Base-by-base conservation (phyloP, 164 flowering plant genomes). In the Echeveria elegans region DNA sequence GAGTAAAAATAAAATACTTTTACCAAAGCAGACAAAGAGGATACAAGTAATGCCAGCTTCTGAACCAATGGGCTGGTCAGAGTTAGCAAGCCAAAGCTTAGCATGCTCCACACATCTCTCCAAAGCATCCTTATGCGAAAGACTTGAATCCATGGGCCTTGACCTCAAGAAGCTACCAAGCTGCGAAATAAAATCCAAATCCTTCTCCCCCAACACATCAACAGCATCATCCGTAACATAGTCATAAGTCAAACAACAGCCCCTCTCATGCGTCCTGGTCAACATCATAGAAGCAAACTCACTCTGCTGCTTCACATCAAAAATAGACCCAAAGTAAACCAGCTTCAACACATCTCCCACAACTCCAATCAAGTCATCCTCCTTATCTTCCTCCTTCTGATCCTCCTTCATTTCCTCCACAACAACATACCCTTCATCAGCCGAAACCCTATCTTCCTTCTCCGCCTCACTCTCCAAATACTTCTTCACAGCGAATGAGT, bases 241-340 rank as follows among this genome's bases (percentile, higher is more conserved):
- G 72, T 95, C 99, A 53, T 92, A 95, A 48, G 91, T 88, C 77
- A 95, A 78, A 73, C 99, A 95, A 69, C 97, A 92, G 0, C 84
- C 85, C 16, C 99, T 68, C 81, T 92, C 99, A 66, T 85, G 96
- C 1, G 86, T 84, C 76, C 87, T 76, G 0, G 92, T 88, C 66
- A 89, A 73, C 94, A 88, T 83, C 23, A 82, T 88, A 16, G 88
- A 77, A 6, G 85, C 76, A 76, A 79, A 92, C 59, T 90, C 98
- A 38, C 74, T 80, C 78, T 87, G 92, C 7, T 82, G 75, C 79
- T 80, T 88, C 32, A 87, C 96, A 69, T 90, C 98, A 72, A 95
- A 95, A 64, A 95, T 47, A 15, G 81, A 75, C 29, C 92, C 97
- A 36, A 94, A 94, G 71, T 94, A 95, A 30, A 92, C 64, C 41